Evolutionary conservation across 108 stramenopile genomes (phyloP), one percentile per base, ranked within the genome.

Genomic region (Cyclotella distinguenda): DNA sequence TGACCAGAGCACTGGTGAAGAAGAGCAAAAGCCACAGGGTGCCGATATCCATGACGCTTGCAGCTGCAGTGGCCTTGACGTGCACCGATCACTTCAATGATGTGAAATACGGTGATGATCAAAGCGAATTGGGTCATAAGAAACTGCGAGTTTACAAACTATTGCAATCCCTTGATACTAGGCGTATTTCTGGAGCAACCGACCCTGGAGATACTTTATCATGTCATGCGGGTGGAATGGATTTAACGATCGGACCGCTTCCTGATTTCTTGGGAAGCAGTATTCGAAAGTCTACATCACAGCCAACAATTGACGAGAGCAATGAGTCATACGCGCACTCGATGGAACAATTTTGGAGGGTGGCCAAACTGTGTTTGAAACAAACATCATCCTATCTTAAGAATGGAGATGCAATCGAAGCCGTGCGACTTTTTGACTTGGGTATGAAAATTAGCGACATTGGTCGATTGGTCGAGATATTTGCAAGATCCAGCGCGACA

Each of bases 131-230:
- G 12, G 31, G 4, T 53, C n/a, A 27, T 12, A 27, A 33, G 21
- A 33, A 48, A 18, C n/a, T n/a, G 16, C 44, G 61, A 10, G 57
- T 9, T 18, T 40, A 60, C 39, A 68, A 68, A 48, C 25, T 68
- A 34, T 52, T 68, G 23, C 67, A 68, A 16, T 35, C 31, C 12
- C 27, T 68, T 13, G 67, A 68, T 47, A 58, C 47, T 23, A 45
- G 67, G 43, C 42, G 45, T 5, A 59, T 68, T 42, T 2, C 28
- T 2, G 48, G 48, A 10, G 49, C 47, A 25, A 25, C 61, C 45
- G 61, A 62, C 18, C 33, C 47, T 21, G 49, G 49, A 19, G 33
- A 50, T 33, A 62, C 61, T 10, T 33, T 62, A 1, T 48, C 47
- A 1, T 62, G 61, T 51, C 47, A 50, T 19, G 61, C 61, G 1